Evolutionary conservation across 352 stramenopile genomes (phyloP).

Genomic region (Globisporangium parvum): DNA sequence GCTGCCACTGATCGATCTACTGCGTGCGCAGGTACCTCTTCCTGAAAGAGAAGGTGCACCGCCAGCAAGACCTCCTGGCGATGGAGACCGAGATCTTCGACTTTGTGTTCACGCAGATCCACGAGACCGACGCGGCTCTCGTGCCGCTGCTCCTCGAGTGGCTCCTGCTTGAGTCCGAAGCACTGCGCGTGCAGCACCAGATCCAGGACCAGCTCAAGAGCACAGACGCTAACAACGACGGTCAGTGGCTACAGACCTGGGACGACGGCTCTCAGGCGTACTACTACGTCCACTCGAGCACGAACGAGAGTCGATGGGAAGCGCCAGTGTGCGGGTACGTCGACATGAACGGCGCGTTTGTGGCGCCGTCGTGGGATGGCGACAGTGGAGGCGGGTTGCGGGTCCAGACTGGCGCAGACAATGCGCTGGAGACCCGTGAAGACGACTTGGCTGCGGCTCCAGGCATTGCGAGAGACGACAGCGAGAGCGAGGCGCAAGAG

Average conservation of each 20-base stretch:
- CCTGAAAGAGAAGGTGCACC: slow-evolving; percentile 79
- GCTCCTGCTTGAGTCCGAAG: slow-evolving; percentile 69
- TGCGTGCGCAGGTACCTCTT: slow-evolving; percentile 49
- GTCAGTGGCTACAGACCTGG: slow-evolving; percentile 62
- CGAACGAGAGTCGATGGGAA: slow-evolving; percentile 57
- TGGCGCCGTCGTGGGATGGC: slow-evolving; percentile 17
- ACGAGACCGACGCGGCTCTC: slow-evolving; percentile 44
- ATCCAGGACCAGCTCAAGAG: slow-evolving; percentile 56
- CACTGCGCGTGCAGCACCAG: slow-evolving; percentile 46
- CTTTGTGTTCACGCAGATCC: slow-evolving; percentile 59
- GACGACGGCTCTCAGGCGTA: slow-evolving; percentile 48
- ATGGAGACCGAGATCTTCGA: slow-evolving; percentile 59
- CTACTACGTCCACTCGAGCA: slow-evolving; percentile 63
- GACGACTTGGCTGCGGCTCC: too few relatives aligned
- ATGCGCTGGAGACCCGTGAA: too few relatives aligned
- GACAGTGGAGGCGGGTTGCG: not conserved
- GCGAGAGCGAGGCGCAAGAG: not conserved
- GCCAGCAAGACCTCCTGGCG: slow-evolving; percentile 57
- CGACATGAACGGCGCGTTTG: slow-evolving; percentile 56
- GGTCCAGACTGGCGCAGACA: too few relatives aligned
- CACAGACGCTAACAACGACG: slow-evolving; percentile 15
- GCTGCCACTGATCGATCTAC: not conserved
- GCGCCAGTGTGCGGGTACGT: slow-evolving; percentile 48
- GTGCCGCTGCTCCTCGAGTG: slow-evolving; percentile 70
- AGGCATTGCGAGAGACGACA: not conserved